Conservation (phyloP, 169 alveolate species). For the Plasmodium yoelii region DNA sequence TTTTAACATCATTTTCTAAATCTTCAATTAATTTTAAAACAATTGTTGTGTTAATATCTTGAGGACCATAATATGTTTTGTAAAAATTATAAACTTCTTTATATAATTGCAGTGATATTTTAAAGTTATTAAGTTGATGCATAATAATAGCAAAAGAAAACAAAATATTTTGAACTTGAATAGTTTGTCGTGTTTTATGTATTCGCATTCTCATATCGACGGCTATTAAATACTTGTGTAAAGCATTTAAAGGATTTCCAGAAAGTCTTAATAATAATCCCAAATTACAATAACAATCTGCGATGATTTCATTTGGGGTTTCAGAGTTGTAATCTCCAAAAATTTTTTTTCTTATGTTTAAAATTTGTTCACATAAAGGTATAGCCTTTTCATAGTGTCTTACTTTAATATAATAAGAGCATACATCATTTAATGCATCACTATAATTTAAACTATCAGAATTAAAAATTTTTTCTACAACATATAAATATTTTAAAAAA, state of each 20-base stretch:
- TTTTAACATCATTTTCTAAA: conserved; percentile 49
- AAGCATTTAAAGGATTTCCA: conserved; percentile 86
- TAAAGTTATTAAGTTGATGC: conserved; percentile 87
- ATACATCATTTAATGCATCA: conserved; percentile 83
- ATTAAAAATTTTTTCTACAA: conserved; percentile 48
- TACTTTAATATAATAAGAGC: conserved; percentile 79
- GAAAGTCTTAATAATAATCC: conserved; percentile 85
- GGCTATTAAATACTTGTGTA: conserved; percentile 86
- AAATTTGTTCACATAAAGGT: conserved; percentile 79
- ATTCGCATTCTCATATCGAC: conserved; percentile 91
- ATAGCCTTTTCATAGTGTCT: conserved; percentile 84
- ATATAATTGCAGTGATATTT: conserved; percentile 85
- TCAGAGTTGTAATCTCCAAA: conserved; percentile 84
- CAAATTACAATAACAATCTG: conserved; percentile 88
- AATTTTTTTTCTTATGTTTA: conserved; percentile 81
- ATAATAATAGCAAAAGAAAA: conserved; percentile 88
- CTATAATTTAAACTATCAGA: conserved; percentile 75
- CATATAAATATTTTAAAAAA: conserved; percentile 61
- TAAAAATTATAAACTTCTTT: conserved; percentile 87
- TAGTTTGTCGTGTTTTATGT: conserved; percentile 83
- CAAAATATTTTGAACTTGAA: conserved; percentile 86
- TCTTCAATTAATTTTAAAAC: conserved; percentile 81
- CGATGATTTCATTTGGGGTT: conserved; percentile 85
- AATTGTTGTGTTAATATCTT: conserved; percentile 84
- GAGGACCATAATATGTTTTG: conserved; percentile 83